These are phyloP conservation scores for Botrytis tulipae DNA, from an alignment of 2,329 filamentous ascomycete species.

Conservation along the genomic window DNA sequence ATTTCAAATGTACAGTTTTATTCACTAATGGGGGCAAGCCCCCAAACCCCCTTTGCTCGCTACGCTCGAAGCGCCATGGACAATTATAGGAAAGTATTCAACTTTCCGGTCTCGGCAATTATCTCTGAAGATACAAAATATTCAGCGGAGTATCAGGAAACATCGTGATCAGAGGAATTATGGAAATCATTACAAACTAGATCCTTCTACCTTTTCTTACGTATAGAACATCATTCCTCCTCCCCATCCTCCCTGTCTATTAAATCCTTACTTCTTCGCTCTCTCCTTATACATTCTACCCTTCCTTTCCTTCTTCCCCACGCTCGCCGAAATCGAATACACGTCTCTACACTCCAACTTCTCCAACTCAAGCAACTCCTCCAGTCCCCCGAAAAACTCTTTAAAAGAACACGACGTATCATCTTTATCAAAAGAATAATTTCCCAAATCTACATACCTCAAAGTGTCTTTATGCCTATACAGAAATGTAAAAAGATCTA, in stretches of 20 bases:
- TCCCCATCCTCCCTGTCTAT: background rate
- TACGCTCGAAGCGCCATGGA: background rate
- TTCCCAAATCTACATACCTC: background rate
- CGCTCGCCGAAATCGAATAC: background rate
- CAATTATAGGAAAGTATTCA: background rate
- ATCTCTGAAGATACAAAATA: background rate
- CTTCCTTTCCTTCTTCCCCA: background rate
- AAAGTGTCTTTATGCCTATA: background rate
- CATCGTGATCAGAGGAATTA: accelerated
- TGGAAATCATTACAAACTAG: background rate
- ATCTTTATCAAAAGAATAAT: background rate
- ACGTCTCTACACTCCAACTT: background rate
- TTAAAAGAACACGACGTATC: background rate
- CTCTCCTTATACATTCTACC: background rate
- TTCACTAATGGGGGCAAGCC: background rate
- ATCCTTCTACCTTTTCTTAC: background rate
- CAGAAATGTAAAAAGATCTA: background rate
- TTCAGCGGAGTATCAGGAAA: background rate
- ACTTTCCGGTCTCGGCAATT: background rate
- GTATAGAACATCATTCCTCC: background rate
- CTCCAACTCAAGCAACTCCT: background rate
- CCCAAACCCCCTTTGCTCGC: background rate
- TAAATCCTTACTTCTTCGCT: background rate
- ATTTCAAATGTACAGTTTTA: background rate
- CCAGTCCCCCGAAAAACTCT: background rate